Evolutionary conservation across 2,329 filamentous ascomycete genomes (phyloP), one percentile per base, ranked within the genome.

Genomic region (Calonectria pseudoreteaudii): DNA sequence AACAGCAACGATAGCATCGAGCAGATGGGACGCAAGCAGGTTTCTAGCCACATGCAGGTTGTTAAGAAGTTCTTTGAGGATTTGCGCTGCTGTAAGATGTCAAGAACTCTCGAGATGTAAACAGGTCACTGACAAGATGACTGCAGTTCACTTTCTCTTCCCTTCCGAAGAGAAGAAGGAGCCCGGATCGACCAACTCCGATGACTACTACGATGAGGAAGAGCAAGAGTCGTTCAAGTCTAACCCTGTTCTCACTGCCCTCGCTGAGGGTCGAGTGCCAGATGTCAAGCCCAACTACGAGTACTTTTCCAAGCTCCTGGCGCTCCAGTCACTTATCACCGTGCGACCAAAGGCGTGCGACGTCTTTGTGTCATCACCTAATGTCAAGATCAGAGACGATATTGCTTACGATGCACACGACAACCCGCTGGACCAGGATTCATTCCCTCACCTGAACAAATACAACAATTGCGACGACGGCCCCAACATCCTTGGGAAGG

Each of bases 31-130:
- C 86, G 91, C 71, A 94, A 94, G 82, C 91, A 93, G 79, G 91
- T 94, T 7, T 93, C 92, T 3, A 93, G 91, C 80, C 92, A 94
- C 80, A 93, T 94, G 80, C 92, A 94, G 81, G 92, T 94, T 18
- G 85, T 93, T 70, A 93, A 93, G 85, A 90, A 90, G 66, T 93
- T 93, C 81, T 90, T 94, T 76, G 87, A 88, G 70, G 88, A 90
- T 69, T 86, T 93, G 75, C 88, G 90, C 53, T 91, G 90, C 81
- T 93, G 91, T 93, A 85, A 88, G 91, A 86, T 14, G 34, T 28
- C 34, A 31, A 20, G 6, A n/a, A 36, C 2, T 18, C 2, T 7
- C 28, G 30, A 20, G 14, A 58, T 47, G 20, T 14, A 4, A 16
- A 65, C 14, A 13, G 18, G 36, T n/a, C 23, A 71, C 78, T 78